These are phyloP conservation scores for Colletotrichum phormii DNA, from an alignment of 2,329 filamentous ascomycete genomes.

Conservation along the genomic window DNA sequence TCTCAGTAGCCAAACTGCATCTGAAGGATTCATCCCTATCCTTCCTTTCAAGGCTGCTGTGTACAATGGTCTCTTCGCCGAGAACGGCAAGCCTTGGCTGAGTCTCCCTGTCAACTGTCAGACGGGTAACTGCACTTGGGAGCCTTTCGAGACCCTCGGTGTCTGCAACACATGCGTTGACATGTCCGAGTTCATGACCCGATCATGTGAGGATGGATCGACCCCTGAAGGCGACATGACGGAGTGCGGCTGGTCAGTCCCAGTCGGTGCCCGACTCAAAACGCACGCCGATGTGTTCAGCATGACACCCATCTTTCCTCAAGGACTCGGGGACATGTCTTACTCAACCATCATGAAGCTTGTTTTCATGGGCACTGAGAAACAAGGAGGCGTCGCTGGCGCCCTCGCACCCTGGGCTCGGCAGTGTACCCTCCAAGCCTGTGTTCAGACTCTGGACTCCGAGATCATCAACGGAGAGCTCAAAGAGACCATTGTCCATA, in stretches of 20 bases:
- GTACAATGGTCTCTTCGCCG: slow-evolving; percentile 49
- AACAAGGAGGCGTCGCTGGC: slow-evolving; percentile 39
- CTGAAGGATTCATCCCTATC: slow-evolving; percentile 46
- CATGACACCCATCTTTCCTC: slow-evolving; percentile 46
- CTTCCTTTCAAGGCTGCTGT: slow-evolving; percentile 48
- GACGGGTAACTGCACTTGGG: slow-evolving; percentile 40
- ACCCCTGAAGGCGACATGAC: slow-evolving; percentile 9
- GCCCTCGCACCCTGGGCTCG: slow-evolving; percentile 45
- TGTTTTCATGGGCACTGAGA: slow-evolving; percentile 49
- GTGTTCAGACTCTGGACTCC: slow-evolving; percentile 44
- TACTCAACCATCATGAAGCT: slow-evolving; percentile 47
- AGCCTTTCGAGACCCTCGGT: slow-evolving; percentile 38
- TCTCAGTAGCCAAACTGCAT: slow-evolving; percentile 38
- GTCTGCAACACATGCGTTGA: slow-evolving; percentile 40
- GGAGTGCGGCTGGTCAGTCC: slow-evolving; percentile 46
- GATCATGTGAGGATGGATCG: slow-evolving; percentile 39
- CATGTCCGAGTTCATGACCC: slow-evolving; percentile 42
- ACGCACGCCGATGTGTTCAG: slow-evolving; percentile 44
- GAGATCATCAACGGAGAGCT: slow-evolving; percentile 44
- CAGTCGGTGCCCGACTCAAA: slow-evolving; percentile 41
- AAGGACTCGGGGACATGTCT: slow-evolving; percentile 41
- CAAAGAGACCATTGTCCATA: slow-evolving; percentile 39
- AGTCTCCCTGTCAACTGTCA: slow-evolving; percentile 36
- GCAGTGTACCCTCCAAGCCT: slow-evolving; percentile 45
- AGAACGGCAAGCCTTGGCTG: slow-evolving; percentile 42